Evolutionary conservation across 2,329 filamentous ascomycete genomes (phyloP), one percentile per base, ranked within the genome.

Genomic region (Byssoonygena ceratinophila): DNA sequence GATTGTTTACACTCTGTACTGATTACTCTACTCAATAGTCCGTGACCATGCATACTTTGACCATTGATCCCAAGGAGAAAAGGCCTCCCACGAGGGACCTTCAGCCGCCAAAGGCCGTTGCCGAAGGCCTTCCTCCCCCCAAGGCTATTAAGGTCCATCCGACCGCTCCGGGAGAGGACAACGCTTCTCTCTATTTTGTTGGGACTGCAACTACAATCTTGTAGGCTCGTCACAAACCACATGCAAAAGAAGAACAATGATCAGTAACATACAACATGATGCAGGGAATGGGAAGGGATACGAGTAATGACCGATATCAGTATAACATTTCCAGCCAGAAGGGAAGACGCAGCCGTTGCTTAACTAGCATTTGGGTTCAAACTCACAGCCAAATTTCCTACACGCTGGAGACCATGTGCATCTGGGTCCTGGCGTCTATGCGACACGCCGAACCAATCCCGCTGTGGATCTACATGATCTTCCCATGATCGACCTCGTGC

Each of bases 371-470:
- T n/a, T 23, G 25, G 31, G 16, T 5, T 29, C n/a, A n/a, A 14
- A 12, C n/a, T 29, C 2, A 9, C 20, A 78, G 62, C 78, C 80
- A 7, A 83, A 83, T 64, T 84, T 85, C 65, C 72, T 85, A 0
- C 81, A 83, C 59, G 75, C 75, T 1, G 80, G 81, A 29, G 80
- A 83, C 59, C 78, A 84, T 58, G 80, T 84, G 7, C 81, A 84
- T 61, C 74, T 84, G 1, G 82, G 81, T 0, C 81, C 81, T 0
- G 80, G 80, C 0, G 79, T 55, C 1, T 76, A 72, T 1, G 76
- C 71, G 0, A 71, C 70, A 22, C 71, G 81, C 1, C 64, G 66
- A 22, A 83, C 76, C 0, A 76, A 84, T 56, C 81, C 81, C 20
- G 78, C 78, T 0, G 70, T 84, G 14, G 75, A 82, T 53, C 62